Base-by-base conservation (phyloP, 257 asterid genomes). In the Nicotiana otophora region DNA sequence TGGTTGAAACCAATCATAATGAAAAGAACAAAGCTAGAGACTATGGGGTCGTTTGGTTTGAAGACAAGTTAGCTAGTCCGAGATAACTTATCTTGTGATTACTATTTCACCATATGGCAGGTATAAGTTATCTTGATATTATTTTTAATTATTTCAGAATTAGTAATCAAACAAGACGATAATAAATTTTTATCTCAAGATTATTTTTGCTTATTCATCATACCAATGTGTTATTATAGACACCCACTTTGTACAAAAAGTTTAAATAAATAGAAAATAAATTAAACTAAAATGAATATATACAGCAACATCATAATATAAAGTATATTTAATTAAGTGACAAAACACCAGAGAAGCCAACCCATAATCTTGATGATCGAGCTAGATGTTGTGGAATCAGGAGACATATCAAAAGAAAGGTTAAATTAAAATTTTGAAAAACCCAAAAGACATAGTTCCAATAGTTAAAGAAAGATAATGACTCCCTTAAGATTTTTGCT, bases 281-380 rank as follows among this genome's bases (percentile, higher is more conserved):
- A 48, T 48, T 14, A 7, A 74, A 70, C 36, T 7, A 26, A 74
- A 46, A 74, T 46, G 20, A 26, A 2, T 42, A 2, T 42, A 31
- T 31, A 30, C 5, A 48, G 60, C 28, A n/a, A 34, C 6, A 58
- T 58, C 31, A 78, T 30, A 5, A 33, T 30, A 74, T 39, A 65
- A 58, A 53, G 20, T 46, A 81, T 33, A 33, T 83, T 72, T 86
- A 80, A 80, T 30, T 80, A 75, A 63, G 77, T 61, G 28, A 80
- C 58, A 67, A 46, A 78, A 77, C 79, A 80, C 4, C 87, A 85
- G 82, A 85, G 86, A 77, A 82, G 91, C 90, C 85, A 87, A 83
- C 89, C 87, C 84, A 84, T 82, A 82, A 33, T 84, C 89, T 89
- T 86, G 92, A 83, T 87, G 88, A 81, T 82, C 74, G 92, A 89